These are phyloP conservation scores for Podila clonocystis DNA, from an alignment of 192 early-diverging fungal genomes.

Conservation along the genomic window DNA sequence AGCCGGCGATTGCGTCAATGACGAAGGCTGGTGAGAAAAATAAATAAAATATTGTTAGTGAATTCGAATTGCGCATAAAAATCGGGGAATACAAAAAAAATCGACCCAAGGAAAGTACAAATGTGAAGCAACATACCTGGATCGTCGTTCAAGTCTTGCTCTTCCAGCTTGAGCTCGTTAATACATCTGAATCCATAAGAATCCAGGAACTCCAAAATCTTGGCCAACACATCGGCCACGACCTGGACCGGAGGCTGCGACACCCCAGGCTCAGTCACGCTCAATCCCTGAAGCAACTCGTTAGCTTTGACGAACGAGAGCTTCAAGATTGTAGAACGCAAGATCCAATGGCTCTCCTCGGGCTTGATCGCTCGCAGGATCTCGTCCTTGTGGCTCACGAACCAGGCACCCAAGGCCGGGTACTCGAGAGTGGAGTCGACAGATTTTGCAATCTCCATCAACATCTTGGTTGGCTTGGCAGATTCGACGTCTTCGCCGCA, in stretches of 20 bases:
- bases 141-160: slow-evolving; percentile 46
- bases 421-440: slow-evolving; percentile 40
- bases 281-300: slow-evolving; percentile 26
- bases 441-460: slow-evolving; percentile 45
- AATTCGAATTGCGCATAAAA: background rate
- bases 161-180: slow-evolving; percentile 47
- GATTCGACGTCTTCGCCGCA: slow-evolving; percentile 51
- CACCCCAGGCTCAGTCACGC: slow-evolving; percentile 17
- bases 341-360: slow-evolving; percentile 35
- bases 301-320: slow-evolving; percentile 37
- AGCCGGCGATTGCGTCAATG: slow-evolving; percentile 35
- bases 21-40: slow-evolving; percentile 22
- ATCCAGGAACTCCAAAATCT: slow-evolving; percentile 45
- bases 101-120: background rate
- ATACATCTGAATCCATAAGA: slow-evolving; percentile 50
- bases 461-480: slow-evolving; percentile 49
- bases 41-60: background rate
- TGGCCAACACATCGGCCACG: slow-evolving; percentile 43
- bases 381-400: slow-evolving; percentile 30
- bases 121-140: slow-evolving; percentile 22
- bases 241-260: slow-evolving; percentile 42
- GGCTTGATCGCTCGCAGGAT: slow-evolving; percentile 40
- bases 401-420: slow-evolving; percentile 26
- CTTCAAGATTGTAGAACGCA: slow-evolving; percentile 40
- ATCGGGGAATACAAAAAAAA: background rate